These are phyloP conservation scores for Aspergillus transmontanensis DNA, from an alignment of 2,329 filamentous ascomycete genomes.

Conservation along the genomic window DNA sequence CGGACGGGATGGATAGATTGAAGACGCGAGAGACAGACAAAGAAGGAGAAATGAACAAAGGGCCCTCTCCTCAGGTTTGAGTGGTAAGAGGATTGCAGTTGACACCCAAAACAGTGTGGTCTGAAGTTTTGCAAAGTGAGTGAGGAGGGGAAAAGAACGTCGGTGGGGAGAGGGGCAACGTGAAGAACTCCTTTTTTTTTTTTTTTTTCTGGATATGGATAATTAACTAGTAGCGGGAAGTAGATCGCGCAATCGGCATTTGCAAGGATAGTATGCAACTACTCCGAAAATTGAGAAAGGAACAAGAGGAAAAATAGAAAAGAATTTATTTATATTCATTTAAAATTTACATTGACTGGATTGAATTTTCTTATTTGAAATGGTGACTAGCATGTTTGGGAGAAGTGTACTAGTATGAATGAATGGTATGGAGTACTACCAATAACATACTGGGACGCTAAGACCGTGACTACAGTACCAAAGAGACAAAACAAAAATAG, in stretches of 20 bases:
- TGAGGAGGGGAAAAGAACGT: conserved; percentile 1
- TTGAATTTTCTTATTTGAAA: background rate
- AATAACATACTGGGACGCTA: too few relatives aligned
- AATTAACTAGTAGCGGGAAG: background rate
- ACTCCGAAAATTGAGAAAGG: background rate
- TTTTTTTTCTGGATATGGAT: background rate
- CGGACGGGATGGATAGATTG: conserved; percentile 1
- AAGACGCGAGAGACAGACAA: background rate
- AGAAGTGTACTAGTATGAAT: too few relatives aligned
- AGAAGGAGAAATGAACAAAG: background rate
- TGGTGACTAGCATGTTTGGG: background rate
- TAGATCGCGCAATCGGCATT: background rate
- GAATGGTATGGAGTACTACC: too few relatives aligned
- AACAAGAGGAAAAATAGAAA: background rate
- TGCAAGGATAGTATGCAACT: background rate
- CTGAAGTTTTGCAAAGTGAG: background rate
- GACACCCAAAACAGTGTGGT: background rate
- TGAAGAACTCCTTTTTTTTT: background rate
- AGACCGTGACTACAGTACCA: too few relatives aligned
- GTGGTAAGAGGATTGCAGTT: background rate
- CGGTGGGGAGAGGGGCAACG: conserved; percentile 1
- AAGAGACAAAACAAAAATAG: background rate
- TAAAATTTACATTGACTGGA: background rate
- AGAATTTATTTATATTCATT: too few relatives aligned
- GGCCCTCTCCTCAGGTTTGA: background rate